Evolutionary conservation across 164 flowering plant species (phyloP), one percentile per base, ranked within the genome.

Genomic region (Cinnamomum chago): DNA sequence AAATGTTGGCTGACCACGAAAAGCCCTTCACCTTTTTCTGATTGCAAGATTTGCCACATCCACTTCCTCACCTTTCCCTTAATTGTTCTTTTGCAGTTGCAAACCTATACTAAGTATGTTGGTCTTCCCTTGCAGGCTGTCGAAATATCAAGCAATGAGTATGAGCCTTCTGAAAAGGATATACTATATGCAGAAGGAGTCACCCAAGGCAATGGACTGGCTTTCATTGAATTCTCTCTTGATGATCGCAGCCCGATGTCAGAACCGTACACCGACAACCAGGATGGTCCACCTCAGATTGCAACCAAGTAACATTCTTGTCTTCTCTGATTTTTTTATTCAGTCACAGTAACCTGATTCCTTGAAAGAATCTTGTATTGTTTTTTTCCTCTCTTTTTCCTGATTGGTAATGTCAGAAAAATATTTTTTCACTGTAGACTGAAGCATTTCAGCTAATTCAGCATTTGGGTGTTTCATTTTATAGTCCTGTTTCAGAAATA

Each of bases 181-280:
- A 92, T 94, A 72, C 80, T 96, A 35, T 94, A 87, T 80, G 95
- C 99, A 1, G 98, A 94, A 90, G 98, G 99, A 73, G 93, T 94
- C 76, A 94, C 97, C 23, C 97, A 90, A 80, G 97, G 96, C 18
- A 96, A 94, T 81, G 97, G 98, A 20, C 78, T 96, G 78, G 95
- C 98, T 69, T 96, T 89, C 85, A 90, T 94, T 23, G 99, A 96
- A 74, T 96, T 92, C 80, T 83, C 88, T 13, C 90, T 92, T 55
- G 98, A 94, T 76, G 97, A 91, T 75, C 93, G 90, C 18, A 94
- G 97, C 79, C 98, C 98, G 28, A 92, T 92, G 99, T 94, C 98
- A 66, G 98, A 94, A 82, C 81, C 90, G 64, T 96, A 89, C 83
- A 82, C 85, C 15, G 98, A 91, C 58, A 90, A 91, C 79, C 79